Evolutionary conservation across 2,329 filamentous ascomycete genomes (phyloP).

Genomic region (Ceratocystis albifundus): DNA sequence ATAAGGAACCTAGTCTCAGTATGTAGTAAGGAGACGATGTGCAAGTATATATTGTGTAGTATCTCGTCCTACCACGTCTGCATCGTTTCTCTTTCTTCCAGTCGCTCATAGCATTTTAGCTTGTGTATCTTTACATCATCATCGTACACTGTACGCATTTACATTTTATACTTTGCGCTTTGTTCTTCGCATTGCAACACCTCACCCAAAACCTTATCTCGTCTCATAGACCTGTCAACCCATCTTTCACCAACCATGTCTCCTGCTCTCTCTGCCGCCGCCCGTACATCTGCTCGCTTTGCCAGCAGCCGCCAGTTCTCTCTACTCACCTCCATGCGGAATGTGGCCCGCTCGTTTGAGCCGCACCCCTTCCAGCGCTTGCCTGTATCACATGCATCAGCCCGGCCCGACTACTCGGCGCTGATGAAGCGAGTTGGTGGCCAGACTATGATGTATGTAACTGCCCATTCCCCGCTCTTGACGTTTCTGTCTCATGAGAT

Average conservation of each 20-base stretch:
- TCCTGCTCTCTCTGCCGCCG: constrained; percentile 14
- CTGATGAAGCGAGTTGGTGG: constrained; percentile 29
- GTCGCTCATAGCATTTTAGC: neutral
- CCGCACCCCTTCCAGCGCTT: constrained; percentile 32
- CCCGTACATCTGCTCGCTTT: constrained; percentile 26
- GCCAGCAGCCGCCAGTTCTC: constrained; percentile 31
- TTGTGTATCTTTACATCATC: neutral
- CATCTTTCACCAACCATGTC: constrained; percentile 15
- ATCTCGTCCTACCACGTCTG: neutral
- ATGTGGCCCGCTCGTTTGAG: constrained; percentile 30
- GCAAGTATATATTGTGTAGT: neutral
- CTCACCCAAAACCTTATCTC: constrained; percentile 5
- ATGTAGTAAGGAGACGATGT: neutral
- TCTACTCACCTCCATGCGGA: constrained; percentile 29
- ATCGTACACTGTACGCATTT: neutral
- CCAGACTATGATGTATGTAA: constrained; percentile 31
- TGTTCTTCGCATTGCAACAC: neutral
- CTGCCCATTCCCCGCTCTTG: neutral
- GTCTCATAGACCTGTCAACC: neutral
- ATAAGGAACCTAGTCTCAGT: neutral
- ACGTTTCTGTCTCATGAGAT: neutral
- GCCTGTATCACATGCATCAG: constrained; percentile 27
- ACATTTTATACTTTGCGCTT: neutral
- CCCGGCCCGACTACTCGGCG: constrained; percentile 29
- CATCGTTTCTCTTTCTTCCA: no score